Evolutionary conservation across 31 red algal species (phyloP), one percentile per base, ranked within the genome.

Genomic region (Asparagopsis taxiformis): DNA sequence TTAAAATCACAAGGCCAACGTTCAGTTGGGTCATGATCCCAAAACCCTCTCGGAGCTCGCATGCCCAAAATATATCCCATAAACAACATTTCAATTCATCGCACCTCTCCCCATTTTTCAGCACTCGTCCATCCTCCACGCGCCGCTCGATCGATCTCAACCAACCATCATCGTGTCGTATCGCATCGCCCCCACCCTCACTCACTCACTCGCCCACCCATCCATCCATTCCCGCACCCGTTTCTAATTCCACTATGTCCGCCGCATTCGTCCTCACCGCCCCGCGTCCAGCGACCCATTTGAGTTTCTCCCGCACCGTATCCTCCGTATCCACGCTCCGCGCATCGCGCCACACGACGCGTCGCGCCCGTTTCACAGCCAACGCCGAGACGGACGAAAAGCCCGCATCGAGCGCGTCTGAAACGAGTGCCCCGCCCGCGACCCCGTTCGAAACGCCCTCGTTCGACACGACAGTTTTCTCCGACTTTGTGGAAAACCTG

Each of bases 381-480:
- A 32, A 39, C 25, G 16, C 32, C 32, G 67, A 53, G 7, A 24
- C 39, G 29, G 39, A 6, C 46, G 30, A 51, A 13, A 26, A 71
- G 29, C 9, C 67, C 6, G 21, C 39, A 29, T 11, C 44, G 8
- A 31, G 10, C 11, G 22, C 13, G 10, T 28, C 67, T 8, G 5
- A 3, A 7, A 10, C 74, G 0, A 44, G 41, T 15, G 1, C 34
- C 6, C 8, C 43, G 17, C 31, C 75, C 3, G 62, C 62, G 5
- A 65, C 59, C 23, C n/a, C n/a, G n/a, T 63, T 65, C 46, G 37
- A 65, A 0, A 59, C 89, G 17, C 89, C 79, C 8, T 72, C 89
- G 13, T 62, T 92, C 22, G 72, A 92, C 59, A 92, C 89, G 0
- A 64, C 68, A 0, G 65, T 85, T 2, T 92, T 92, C 56, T 85